Evolutionary conservation across 202 grass and related monocot genomes (phyloP), one percentile per base, ranked within the genome.

Genomic region (Dendrocalamus latiflorus): DNA sequence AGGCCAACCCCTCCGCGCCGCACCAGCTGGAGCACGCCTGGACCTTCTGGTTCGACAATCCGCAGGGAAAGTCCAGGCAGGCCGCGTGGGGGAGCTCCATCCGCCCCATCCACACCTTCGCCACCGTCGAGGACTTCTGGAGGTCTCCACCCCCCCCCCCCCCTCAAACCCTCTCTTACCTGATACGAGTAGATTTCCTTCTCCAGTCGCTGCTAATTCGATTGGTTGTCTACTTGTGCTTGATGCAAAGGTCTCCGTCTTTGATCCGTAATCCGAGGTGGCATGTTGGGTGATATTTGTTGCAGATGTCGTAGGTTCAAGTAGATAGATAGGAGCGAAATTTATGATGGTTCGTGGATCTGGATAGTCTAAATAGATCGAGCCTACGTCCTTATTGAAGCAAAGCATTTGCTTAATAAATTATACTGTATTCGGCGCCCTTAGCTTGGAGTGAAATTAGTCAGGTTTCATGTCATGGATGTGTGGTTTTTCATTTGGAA

Each of bases 31-130:
- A 98, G 82, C 71, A 98, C 76, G 70, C 90, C 0, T 98, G 95
- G 95, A 98, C 95, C 50, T 89, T 98, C 79, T 98, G 95, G 95
- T 98, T 94, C 86, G 95, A 98, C 64, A 98, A 94, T 81, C 95
- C 88, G 64, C 79, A 84, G 20, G 85, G 50, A 0, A 98, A 98
- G 56, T 78, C 73, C 48, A 85, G 82, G 84, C 72, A 75, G 58
- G 84, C 37, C 10, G 71, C 92, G 0, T 98, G 95, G 95, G 95
- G 95, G 0, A 93, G 86, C 87, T 83, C 90, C 79, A 94, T 98
- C 56, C 79, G 87, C 33, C 86, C 86, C 67, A 81, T 98, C 69
- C 88, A 95, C 86, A 98, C 92, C 79, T 94, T 98, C 89, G 80
- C 85, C 72, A 90, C 95, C 43, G 92, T 89, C 6, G 92, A 98